Base-by-base conservation (phyloP, 2,329 filamentous ascomycete genomes). In the Botrytis squamosa region DNA sequence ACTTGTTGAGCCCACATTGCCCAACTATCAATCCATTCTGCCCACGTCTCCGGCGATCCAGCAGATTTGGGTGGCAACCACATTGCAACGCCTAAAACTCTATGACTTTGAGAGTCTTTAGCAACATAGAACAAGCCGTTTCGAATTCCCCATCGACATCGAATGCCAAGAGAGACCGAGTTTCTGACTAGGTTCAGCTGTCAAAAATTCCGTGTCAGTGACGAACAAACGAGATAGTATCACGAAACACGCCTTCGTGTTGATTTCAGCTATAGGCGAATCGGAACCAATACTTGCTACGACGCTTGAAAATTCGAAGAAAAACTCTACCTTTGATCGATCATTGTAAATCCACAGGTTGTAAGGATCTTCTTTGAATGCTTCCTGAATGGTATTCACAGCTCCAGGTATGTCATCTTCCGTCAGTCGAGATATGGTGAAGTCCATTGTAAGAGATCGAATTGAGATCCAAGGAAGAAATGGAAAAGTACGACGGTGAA, bases 121-220 rank as follows among this genome's bases (percentile, higher is more conserved):
- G 90, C 90, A 74, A 93, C 89, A 77, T 91, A 88, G 82, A 93
- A 92, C 55, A 92, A 86, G 70, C 88, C 90, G 79, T 91, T 89
- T 70, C 87, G 85, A 80, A 93, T 91, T 40, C 91, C 91, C 89
- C 91, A 93, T 76, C 85, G 84, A 82, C 91, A 92, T 70, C 92
- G 88, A 2, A 91, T 87, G 2, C 85, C 86, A 33, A 80, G 73
- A 52, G 78, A 80, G 7, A 79, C 76, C 29, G 76, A 72, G 70
- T 78, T 77, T 75, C 77, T 75, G 67, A 73, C 70, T 46, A 78
- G 71, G 57, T 79, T 75, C 55, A 78, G 74, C 75, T 78, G 46
- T 44, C 63, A 29, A 49, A 18, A 44, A 33, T 68, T n/a, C 10
- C 38, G 52, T 52, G 46, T 72, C 40, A 64, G 40, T 68, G 42